These are phyloP conservation scores for Deakozyma indianensis DNA, from an alignment of 805 yeast genomes.

Conservation along the genomic window DNA sequence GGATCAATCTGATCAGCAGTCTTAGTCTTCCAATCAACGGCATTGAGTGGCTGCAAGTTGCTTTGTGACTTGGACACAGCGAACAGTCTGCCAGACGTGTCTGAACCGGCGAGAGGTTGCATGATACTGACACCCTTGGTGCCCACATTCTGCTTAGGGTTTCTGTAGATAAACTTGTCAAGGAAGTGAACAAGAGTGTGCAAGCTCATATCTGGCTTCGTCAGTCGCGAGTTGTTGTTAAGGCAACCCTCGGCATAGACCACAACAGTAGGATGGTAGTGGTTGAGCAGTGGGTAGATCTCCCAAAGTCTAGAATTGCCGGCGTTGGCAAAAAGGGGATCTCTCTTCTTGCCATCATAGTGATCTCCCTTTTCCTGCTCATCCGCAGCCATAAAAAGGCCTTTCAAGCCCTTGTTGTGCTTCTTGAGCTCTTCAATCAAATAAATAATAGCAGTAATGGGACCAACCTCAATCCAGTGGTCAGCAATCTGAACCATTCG, in stretches of 20 bases:
- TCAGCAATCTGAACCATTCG: slow-evolving; percentile 74
- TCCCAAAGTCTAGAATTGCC: slow-evolving; percentile 80
- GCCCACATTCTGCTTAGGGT: slow-evolving; percentile 62
- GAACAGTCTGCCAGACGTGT: slow-evolving; percentile 17
- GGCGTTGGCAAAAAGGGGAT: slow-evolving; percentile 87
- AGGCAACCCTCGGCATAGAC: slow-evolving; percentile 59
- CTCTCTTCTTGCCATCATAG: slow-evolving; percentile 82
- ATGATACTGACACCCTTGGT: slow-evolving; percentile 85
- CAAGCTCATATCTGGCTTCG: slow-evolving; percentile 82
- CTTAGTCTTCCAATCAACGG: slow-evolving; percentile 63
- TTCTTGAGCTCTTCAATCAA: slow-evolving; percentile 57
- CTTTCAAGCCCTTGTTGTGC: slow-evolving; percentile 37
- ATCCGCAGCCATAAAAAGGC: slow-evolving; percentile 41
- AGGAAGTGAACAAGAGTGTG: slow-evolving; percentile 81
- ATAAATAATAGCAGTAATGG: slow-evolving; percentile 69
- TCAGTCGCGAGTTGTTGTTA: slow-evolving; percentile 21
- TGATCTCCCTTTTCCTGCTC: slow-evolving; percentile 15
- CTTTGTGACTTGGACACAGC: slow-evolving; percentile 30
- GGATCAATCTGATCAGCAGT: slow-evolving; percentile 57
- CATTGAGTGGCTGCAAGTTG: slow-evolving; percentile 57
- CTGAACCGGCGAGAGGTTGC: slow-evolving; percentile 85
- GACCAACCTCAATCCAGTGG: slow-evolving; percentile 80
- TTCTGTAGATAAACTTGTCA: slow-evolving; percentile 89
- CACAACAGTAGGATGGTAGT: slow-evolving; percentile 86
- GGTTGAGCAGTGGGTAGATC: slow-evolving; percentile 51